These are phyloP conservation scores for Collybia sordida DNA, from an alignment of 768 basidiomycete species.

Conservation along the genomic window DNA sequence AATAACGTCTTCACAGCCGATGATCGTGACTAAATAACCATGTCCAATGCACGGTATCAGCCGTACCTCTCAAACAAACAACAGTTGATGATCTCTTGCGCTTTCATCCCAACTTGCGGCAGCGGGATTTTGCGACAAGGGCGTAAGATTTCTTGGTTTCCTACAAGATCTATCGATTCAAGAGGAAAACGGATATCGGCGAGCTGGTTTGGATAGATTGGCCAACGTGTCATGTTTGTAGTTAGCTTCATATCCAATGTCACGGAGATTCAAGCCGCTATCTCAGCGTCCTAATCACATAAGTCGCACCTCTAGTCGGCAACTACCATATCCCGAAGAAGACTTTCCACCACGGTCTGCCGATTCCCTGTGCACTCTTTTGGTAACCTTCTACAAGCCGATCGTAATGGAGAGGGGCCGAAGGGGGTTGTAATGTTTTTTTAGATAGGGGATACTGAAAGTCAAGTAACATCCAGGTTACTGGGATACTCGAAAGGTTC, in stretches of 20 bases:
- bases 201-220: background rate
- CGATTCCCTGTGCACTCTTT: conserved; percentile 74
- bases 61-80: background rate
- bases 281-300: conserved; percentile 2
- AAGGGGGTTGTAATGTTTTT: conserved; percentile 65
- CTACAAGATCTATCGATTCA: background rate
- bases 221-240: background rate
- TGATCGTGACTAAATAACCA: background rate
- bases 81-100: background rate
- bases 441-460: conserved; percentile 66
- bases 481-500: conserved; percentile 14
- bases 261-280: background rate
- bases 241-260: background rate
- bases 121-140: conserved; percentile 12
- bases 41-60: background rate
- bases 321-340: conserved; percentile 75
- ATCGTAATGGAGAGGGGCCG: conserved; percentile 71
- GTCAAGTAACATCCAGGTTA: conserved; percentile 13
- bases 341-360: conserved; percentile 81
- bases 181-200: conserved; percentile 5
- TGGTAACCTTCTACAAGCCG: conserved; percentile 73
- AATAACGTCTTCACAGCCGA: background rate
- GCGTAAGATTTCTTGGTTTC: too few species aligned
- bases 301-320: background rate
- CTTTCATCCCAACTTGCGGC: background rate